These are phyloP conservation scores for Lentinula edodes DNA, from an alignment of 768 basidiomycete species.

Conservation along the genomic window DNA sequence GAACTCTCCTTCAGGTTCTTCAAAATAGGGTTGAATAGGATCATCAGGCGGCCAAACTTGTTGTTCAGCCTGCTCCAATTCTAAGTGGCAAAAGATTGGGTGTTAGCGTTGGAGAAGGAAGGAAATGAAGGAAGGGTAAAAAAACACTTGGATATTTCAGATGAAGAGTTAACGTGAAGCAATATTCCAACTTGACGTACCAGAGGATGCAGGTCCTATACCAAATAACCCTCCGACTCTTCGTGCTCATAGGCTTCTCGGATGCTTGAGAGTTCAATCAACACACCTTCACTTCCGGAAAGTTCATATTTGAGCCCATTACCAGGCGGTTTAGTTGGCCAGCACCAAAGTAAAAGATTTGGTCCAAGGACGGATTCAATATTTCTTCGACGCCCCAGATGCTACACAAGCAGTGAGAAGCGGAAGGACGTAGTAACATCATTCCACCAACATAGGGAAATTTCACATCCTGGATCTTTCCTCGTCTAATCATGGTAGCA, in stretches of 20 bases:
- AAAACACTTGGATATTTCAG: not conserved
- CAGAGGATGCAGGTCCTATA: not conserved
- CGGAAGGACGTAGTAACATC: not conserved
- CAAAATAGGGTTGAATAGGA: slow-evolving; percentile 31
- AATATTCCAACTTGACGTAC: not conserved
- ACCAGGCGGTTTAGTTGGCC: slow-evolving; percentile 62
- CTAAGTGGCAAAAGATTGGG: not conserved
- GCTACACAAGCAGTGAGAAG: slow-evolving; percentile 36
- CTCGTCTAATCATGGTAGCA: slow-evolving; percentile 75
- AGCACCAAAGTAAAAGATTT: slow-evolving; percentile 79
- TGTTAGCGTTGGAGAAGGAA: not conserved
- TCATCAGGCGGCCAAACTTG: slow-evolving; percentile 72
- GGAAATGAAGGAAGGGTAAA: not conserved
- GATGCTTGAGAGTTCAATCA: slow-evolving; percentile 36
- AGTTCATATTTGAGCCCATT: slow-evolving; percentile 77
- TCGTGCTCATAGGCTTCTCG: slow-evolving; percentile 14
- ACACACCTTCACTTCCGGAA: slow-evolving; percentile 72
- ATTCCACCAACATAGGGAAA: slow-evolving; percentile 78
- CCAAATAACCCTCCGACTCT: slow-evolving; percentile 12
- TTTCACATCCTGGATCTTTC: slow-evolving; percentile 79
- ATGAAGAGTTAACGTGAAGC: not conserved
- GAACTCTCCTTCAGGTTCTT: slow-evolving; percentile 31
- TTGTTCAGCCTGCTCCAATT: not conserved
- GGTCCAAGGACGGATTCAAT: slow-evolving; percentile 71
- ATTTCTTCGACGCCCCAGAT: slow-evolving; percentile 73